phyloP scores from a whole-genome alignment of 129 eudicot species.

The Oenanthe sinensis region DNA sequence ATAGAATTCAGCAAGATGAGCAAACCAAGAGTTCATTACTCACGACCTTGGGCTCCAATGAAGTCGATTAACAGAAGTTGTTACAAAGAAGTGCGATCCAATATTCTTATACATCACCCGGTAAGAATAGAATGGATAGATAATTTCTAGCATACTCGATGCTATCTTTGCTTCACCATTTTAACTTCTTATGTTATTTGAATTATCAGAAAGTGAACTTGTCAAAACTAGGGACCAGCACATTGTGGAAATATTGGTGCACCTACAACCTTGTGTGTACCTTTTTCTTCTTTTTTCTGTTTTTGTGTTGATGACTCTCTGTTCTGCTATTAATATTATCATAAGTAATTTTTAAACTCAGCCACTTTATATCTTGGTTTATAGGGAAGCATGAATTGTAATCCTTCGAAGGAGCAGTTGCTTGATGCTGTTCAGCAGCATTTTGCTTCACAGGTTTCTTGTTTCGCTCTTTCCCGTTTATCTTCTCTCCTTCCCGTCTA shows the following conservation, averaged over 20 bases:
- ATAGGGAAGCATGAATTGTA: slow-evolving; percentile 50
- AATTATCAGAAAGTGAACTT: slow-evolving; percentile 64
- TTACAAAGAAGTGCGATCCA: slow-evolving; percentile 47
- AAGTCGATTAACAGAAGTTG: slow-evolving; percentile 47
- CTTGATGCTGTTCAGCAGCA: slow-evolving; percentile 70
- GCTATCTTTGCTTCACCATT: neutral
- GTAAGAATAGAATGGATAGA: slow-evolving; percentile 32
- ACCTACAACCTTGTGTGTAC: slow-evolving; percentile 67
- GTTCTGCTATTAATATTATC: neutral
- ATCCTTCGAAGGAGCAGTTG: slow-evolving; percentile 75
- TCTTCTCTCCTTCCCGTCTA: neutral
- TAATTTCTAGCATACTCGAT: neutral
- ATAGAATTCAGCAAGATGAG: slow-evolving; percentile 60
- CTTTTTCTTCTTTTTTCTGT: neutral
- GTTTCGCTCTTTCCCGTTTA: neutral
- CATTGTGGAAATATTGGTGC: slow-evolving; percentile 85
- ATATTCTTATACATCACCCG: slow-evolving; percentile 33
- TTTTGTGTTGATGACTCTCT: neutral
- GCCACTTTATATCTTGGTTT: neutral
- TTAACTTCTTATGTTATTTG: neutral
- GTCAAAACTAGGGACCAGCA: slow-evolving; percentile 72
- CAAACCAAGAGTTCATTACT: slow-evolving; percentile 71
- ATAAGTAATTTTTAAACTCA: neutral
- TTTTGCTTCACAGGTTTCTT: slow-evolving; percentile 79
- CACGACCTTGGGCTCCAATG: slow-evolving; percentile 64